A percentile compares a stretch with the other conserved stretches of the same genome.
phyloP scores from a whole-genome alignment of 2,329 filamentous ascomycete genomes.

The Nemania serpens region DNA sequence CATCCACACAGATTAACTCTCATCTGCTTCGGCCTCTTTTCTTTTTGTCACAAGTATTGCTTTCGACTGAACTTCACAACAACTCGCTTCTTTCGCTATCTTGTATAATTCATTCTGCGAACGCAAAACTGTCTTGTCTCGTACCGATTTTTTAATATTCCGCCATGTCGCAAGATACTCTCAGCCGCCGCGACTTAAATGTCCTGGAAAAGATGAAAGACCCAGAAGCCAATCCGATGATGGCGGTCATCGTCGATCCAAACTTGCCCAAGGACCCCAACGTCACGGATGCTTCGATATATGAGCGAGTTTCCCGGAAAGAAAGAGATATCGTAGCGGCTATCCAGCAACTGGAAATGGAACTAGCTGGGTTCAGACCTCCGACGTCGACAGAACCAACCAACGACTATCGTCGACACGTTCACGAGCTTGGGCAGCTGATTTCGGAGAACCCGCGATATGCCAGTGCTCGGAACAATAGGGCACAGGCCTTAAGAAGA shows the following conservation, averaged over 20 bases:
- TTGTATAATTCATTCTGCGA: not conserved
- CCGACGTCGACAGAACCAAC: slow-evolving; percentile 47
- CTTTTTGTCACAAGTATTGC: not conserved
- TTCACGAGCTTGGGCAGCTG: slow-evolving; percentile 58
- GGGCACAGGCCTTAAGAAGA: slow-evolving; percentile 68
- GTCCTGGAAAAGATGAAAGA: slow-evolving; percentile 71
- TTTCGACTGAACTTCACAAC: not conserved
- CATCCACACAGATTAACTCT: slow-evolving; percentile 5
- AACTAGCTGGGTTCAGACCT: slow-evolving; percentile 51
- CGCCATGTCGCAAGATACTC: slow-evolving; percentile 53
- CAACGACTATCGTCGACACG: slow-evolving; percentile 52
- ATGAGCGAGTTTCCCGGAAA: slow-evolving; percentile 54
- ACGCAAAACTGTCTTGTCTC: not conserved
- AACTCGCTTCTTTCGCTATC: not conserved
- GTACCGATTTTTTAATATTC: not conserved
- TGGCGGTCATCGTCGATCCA: slow-evolving; percentile 58
- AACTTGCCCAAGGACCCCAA: slow-evolving; percentile 62
- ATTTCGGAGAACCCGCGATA: slow-evolving; percentile 66
- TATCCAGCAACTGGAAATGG: slow-evolving; percentile 60
- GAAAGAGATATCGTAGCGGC: slow-evolving; percentile 59
- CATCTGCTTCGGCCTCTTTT: not conserved
- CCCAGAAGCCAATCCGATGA: slow-evolving; percentile 64
- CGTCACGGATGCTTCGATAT: slow-evolving; percentile 54
- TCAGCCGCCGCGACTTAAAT: slow-evolving; percentile 64
- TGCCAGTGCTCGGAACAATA: slow-evolving; percentile 75